These are phyloP conservation scores for Solanum gracilifrons DNA, from an alignment of 257 asterid species.

Conservation along the genomic window DNA sequence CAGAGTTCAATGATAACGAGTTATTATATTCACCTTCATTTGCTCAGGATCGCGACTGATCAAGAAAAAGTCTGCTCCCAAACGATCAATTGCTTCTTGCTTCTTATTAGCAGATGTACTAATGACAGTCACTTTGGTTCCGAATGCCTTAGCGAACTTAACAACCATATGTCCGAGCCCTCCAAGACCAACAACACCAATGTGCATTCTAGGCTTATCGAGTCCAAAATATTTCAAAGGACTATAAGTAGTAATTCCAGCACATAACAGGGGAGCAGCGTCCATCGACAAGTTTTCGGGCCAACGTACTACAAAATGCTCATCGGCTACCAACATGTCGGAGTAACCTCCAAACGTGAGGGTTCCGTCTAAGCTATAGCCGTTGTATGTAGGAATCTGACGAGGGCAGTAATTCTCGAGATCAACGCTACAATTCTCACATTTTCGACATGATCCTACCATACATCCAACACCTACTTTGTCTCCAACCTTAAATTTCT, in stretches of 20 bases:
- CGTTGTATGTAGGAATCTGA: slow-evolving; percentile 20
- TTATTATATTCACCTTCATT: no score
- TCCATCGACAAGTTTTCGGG: slow-evolving; percentile 42
- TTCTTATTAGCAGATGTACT: not conserved
- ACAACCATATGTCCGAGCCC: slow-evolving; percentile 53
- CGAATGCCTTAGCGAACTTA: not conserved
- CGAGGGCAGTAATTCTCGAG: slow-evolving; percentile 43
- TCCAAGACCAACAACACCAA: slow-evolving; percentile 47
- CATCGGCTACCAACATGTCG: slow-evolving; percentile 34
- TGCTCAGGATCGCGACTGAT: no score
- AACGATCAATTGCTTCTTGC: slow-evolving; percentile 9
- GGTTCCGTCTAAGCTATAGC: slow-evolving; percentile 21
- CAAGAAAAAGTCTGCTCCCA: slow-evolving; percentile 13
- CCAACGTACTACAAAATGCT: slow-evolving; percentile 45
- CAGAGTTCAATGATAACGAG: no score
- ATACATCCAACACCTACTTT: slow-evolving; percentile 57
- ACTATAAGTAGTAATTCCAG: no score
- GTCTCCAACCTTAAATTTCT: slow-evolving; percentile 44
- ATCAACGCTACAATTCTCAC: slow-evolving; percentile 31
- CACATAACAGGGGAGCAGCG: slow-evolving; percentile 23
- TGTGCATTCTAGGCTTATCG: slow-evolving; percentile 17
- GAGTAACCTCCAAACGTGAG: slow-evolving; percentile 56
- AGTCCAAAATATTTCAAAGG: no score
- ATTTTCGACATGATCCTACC: slow-evolving; percentile 50
- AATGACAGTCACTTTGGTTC: no score